phyloP scores from a whole-genome alignment of 2,329 filamentous ascomycete species.

The Diaporthe capsici region DNA sequence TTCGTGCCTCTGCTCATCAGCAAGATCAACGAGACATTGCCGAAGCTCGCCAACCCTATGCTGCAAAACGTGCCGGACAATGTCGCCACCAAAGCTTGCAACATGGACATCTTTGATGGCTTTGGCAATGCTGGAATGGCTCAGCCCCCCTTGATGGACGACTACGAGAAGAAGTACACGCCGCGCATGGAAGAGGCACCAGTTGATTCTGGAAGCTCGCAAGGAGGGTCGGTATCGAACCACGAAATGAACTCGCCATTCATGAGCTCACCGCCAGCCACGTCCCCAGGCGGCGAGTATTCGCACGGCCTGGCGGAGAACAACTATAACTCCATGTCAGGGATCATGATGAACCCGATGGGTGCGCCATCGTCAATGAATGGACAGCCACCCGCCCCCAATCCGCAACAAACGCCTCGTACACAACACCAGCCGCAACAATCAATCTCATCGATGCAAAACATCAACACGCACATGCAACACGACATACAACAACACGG shows the following conservation, averaged over 20 bases:
- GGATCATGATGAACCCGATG: conserved; percentile 68
- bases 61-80: conserved; percentile 72
- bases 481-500: conserved; percentile 53
- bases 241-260: conserved; percentile 66
- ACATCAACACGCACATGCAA: conserved; percentile 52
- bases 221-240: conserved; percentile 46
- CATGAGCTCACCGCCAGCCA: conserved; percentile 65
- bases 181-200: conserved; percentile 58
- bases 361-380: conserved; percentile 48
- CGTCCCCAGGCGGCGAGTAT: conserved; percentile 68
- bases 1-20: conserved; percentile 83
- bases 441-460: conserved; percentile 52
- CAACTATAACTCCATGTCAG: conserved; percentile 62
- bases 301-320: conserved; percentile 57
- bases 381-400: conserved; percentile 33
- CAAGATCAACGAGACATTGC: conserved; percentile 81
- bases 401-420: conserved; percentile 44
- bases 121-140: conserved; percentile 75
- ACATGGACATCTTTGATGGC: conserved; percentile 76
- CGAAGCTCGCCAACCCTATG: conserved; percentile 72
- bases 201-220: conserved; percentile 55
- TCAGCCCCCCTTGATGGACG: conserved; percentile 64
- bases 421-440: conserved; percentile 52
- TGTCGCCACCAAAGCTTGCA: conserved; percentile 49
- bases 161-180: conserved; percentile 62